Evolutionary conservation across 1,284 basidiomycete species (phyloP).

Genomic region (Neolentinus lepideus): DNA sequence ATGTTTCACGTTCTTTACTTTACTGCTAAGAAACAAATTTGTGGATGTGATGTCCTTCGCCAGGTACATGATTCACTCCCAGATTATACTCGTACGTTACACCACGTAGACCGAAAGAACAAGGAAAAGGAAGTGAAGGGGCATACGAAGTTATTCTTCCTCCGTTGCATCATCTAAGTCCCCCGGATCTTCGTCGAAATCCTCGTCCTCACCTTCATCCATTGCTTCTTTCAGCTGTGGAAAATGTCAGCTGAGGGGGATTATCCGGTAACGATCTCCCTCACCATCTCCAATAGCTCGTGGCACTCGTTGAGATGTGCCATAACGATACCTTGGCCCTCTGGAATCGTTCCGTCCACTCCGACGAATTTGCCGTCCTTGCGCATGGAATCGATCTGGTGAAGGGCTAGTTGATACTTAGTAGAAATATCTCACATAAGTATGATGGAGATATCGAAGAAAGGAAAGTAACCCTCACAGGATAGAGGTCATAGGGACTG

Average conservation of each 20-base stretch:
- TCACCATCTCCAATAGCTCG: constrained; percentile 87
- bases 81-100: neutral
- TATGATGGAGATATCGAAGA: too few relatives aligned
- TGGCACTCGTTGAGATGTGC: constrained; percentile 96
- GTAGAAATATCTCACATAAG: too few relatives aligned
- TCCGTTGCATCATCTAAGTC: neutral
- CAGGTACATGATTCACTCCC: neutral
- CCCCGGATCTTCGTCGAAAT: constrained; percentile 35
- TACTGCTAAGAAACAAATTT: too few relatives aligned
- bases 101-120: neutral
- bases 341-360: constrained; percentile 78
- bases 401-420: constrained; percentile 95
- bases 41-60: too few relatives aligned
- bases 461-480: too few relatives aligned
- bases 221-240: constrained; percentile 70
- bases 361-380: constrained; percentile 93
- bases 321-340: constrained; percentile 95
- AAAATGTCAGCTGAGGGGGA: constrained; percentile 1
- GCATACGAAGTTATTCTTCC: neutral
- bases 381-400: constrained; percentile 92
- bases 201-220: constrained; percentile 53
- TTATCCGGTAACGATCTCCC: constrained; percentile 13
- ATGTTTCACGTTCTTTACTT: too few relatives aligned
- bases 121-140: neutral
- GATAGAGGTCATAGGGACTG: constrained; percentile 93